Evolutionary conservation across 352 stramenopile species (phyloP), one percentile per base, ranked within the genome.

Genomic region (Phytophthora syringae): DNA sequence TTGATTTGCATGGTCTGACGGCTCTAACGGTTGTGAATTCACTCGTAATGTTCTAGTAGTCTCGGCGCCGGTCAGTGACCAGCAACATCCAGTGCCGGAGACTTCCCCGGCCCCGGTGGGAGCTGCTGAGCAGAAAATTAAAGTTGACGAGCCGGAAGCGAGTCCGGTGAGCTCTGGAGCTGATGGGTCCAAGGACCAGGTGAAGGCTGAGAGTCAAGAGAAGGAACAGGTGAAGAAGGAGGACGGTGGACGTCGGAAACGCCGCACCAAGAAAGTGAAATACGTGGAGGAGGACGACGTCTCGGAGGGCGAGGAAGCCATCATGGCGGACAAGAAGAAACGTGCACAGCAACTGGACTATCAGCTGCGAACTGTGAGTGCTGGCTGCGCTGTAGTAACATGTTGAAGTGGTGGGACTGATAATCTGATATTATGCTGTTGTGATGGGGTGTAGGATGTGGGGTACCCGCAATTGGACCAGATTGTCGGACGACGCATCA

Each of bases 401-500:
- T 42, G 21, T 28, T 56, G 25, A 28, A 22, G 28, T 61, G 32
- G 27, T 30, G 16, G 39, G 18, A n/a, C 20, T 3, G 16, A 43
- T 51, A 37, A 24, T 40, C n/a, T 64, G 27, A 59, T 52, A 16
- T 37, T 52, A 32, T 32, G 5, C 27, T 32, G 39, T 18, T 56
- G 40, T 32, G 60, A 3, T 51, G 22, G 40, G 54, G 5, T 57
- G n/a, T 56, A 89, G 80, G 82, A 91, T 42, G 74, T 79, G 28
- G 77, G 74, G 2, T 92, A 92, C 36, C 87, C 84, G 5, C 62
- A 84, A 32, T 60, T 97, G 39, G 89, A 95, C 45, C 80, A 92
- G 58, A 93, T 97, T 64, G 80, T 95, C 3, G 89, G 89, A 28
- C 86, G 89, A 24, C 86, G 89, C 2, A 84, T 94, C 39, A 94